Percentiles rank a stretch among this genome's conserved stretches.
Conservation (phyloP, 768 basidiomycete species). For the Pleurotus djamor region DNA sequence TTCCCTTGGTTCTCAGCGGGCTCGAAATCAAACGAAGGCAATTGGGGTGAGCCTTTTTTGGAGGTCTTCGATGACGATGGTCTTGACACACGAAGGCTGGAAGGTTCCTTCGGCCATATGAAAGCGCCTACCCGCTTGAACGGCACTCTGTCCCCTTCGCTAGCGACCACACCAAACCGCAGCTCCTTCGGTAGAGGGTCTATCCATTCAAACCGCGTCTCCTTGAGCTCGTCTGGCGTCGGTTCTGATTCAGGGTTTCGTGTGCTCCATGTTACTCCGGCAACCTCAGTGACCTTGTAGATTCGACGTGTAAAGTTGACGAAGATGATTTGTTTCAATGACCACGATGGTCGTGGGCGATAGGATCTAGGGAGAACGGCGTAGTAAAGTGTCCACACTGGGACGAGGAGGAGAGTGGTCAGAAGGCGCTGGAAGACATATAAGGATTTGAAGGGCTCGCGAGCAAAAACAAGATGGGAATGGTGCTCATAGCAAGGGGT, state of each 20-base stretch:
- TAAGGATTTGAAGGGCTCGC: slow-evolving; percentile 41
- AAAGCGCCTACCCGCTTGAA: slow-evolving; percentile 44
- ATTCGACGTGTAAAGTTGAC: slow-evolving; percentile 53
- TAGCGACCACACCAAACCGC: slow-evolving; percentile 38
- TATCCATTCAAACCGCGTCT: slow-evolving; percentile 50
- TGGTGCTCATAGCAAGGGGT: slow-evolving; percentile 37
- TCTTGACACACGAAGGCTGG: no score
- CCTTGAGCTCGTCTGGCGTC: slow-evolving; percentile 26
- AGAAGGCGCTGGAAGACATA: slow-evolving; percentile 47
- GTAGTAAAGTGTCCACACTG: slow-evolving; percentile 43
- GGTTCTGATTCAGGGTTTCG: slow-evolving; percentile 40
- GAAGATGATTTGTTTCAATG: slow-evolving; percentile 43
- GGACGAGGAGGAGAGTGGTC: slow-evolving; percentile 46
- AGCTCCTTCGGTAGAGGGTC: slow-evolving; percentile 35
- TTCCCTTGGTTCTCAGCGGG: not conserved
- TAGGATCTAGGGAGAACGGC: slow-evolving; percentile 35
- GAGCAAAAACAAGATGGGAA: slow-evolving; percentile 39
- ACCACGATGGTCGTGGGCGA: slow-evolving; percentile 51
- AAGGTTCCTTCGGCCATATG: slow-evolving; percentile 39
- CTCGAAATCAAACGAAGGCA: not conserved
- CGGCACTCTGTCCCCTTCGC: slow-evolving; percentile 24
- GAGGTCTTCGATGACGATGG: slow-evolving; percentile 13
- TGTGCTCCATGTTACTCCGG: slow-evolving; percentile 54
- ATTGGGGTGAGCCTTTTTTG: slow-evolving; percentile 1
- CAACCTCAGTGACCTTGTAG: slow-evolving; percentile 52